phyloP scores from a whole-genome alignment of 2,329 filamentous ascomycete species.

The Apiospora hydei region DNA sequence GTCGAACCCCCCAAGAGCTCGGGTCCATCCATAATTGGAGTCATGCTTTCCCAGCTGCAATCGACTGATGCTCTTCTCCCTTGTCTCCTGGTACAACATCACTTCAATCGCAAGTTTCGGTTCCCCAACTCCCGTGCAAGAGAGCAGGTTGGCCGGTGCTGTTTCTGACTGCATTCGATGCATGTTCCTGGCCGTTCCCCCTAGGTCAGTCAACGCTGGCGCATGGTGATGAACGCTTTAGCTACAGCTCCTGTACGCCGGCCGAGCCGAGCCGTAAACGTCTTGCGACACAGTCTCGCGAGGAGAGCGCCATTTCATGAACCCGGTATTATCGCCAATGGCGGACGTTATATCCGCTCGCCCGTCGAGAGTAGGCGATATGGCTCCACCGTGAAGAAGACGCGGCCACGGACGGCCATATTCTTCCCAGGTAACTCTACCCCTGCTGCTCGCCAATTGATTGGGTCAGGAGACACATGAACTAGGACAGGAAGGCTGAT shows the following conservation, averaged over 20 bases:
- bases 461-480: not conserved
- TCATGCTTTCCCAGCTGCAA: constrained; percentile 1
- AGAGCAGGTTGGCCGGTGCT: constrained; percentile 14
- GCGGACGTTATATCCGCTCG: not conserved
- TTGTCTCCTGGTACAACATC: constrained; percentile 3
- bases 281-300: constrained; percentile 23
- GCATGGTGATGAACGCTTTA: constrained; percentile 40
- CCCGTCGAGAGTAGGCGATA: not conserved
- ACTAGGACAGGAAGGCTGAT: not conserved
- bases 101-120: not conserved
- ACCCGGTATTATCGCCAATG: not conserved
- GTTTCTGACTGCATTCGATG: constrained; percentile 12
- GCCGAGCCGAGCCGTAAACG: constrained; percentile 32
- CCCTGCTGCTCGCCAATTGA: not conserved
- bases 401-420: constrained; percentile 60
- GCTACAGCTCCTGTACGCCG: constrained; percentile 34
- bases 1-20: not conserved
- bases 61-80: not conserved
- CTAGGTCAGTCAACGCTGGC: constrained; percentile 38
- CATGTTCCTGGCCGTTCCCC: constrained; percentile 27
- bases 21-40: constrained; percentile 7
- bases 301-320: not conserved
- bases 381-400: constrained; percentile 26
- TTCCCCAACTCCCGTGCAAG: not conserved
- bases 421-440: constrained; percentile 63